Base-by-base conservation (phyloP, 805 yeast species). In the Nakazawaea sp. region DNA sequence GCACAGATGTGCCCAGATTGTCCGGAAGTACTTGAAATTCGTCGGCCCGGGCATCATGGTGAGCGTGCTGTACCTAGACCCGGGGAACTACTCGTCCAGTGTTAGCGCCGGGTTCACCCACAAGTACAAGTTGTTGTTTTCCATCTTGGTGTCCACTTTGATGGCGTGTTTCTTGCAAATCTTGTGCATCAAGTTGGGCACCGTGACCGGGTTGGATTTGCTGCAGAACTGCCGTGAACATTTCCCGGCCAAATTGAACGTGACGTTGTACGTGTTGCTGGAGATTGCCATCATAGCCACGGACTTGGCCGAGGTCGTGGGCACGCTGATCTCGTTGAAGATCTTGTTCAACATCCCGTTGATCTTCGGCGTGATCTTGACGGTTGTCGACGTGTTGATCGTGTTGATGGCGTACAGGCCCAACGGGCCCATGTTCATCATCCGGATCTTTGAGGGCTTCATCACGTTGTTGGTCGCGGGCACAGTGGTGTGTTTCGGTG, bases 261-360 rank as follows among this genome's bases (percentile, higher is more conserved):
- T 74, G 28, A 45, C 68, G 3, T 61, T 87, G 4, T 88, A 87
- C 53, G 53, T 73, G 2, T 68, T 83, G 47, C 87, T 96, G 0
- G 96, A 88, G 50, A 48, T 85, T 18, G 95, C 96, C 2, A 88
- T 88, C 43, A 80, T 88, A 25, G 95, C 95, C 8, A 88, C 97
- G 0, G 97, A 88, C 55, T 62, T 88, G 49, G 96, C 96, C 1
- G 97, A 88, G 56, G 96, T 88, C 9, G 90, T 88, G 6, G 97
- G 97, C 2, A 82, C 95, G 3, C 96, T 96, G 9, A 84, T 88
- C 33, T 77, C 95, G 0, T 64, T 88, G 35, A 78, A 85, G 46
- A 85, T 88, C 42, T 56, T 88, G 19, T 79, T 88, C 49, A 67
- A 71, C 2, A 74, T 88, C 9, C 95, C 96, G 1, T 63, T 88